Base-by-base conservation (phyloP, 2,329 filamentous ascomycete genomes). In the Neurospora sp. region DNA sequence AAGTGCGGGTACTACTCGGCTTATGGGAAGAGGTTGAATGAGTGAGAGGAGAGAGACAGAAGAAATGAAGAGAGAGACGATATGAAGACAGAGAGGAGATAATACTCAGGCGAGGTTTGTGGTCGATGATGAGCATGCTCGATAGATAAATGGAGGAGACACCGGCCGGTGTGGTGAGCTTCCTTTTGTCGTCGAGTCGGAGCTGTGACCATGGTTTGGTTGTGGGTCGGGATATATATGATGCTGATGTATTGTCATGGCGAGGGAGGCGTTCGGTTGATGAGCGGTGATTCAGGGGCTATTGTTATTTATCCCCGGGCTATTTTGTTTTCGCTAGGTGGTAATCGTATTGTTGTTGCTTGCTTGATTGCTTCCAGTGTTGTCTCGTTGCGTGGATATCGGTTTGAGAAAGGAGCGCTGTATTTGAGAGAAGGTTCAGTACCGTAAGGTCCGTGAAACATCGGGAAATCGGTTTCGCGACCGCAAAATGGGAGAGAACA, bases 1-100 rank as follows among this genome's bases (percentile, higher is more conserved):
- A 90, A 91, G 76, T 89, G 87, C 76, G 86, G 88, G 71, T 92
- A 92, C 81, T 93, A 88, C 80, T 94, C 92, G 66, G 84, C 80
- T 67, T 88, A 85, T 79, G 87, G 87, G 40, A 80, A 81, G 72
- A 78, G 83, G 72, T 74, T 87, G 66, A 79, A 82, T 73, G 76
- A 82, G 43, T 68, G 37, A 52, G 36, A 33, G 15, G 52, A 40
- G 19, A 36, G 57, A 43, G 19, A 36, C 17, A 28, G 62, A 17
- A 62, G 39, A 12, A 33, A 46, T 39, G 28, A 37, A 41, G 15
- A 67, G 15, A 52, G 4, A 28, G 28, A 28, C 28, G 28, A 28
- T 28, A 28, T 28, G 28, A 28, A 28, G 28, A 28, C 28, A 28
- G 28, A 28, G 28, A 33, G n/a, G 41, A 33, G 8, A 41, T 17